Evolutionary conservation across 306 rosid genomes (phyloP).

Genomic region (Gillenia trifoliata): DNA sequence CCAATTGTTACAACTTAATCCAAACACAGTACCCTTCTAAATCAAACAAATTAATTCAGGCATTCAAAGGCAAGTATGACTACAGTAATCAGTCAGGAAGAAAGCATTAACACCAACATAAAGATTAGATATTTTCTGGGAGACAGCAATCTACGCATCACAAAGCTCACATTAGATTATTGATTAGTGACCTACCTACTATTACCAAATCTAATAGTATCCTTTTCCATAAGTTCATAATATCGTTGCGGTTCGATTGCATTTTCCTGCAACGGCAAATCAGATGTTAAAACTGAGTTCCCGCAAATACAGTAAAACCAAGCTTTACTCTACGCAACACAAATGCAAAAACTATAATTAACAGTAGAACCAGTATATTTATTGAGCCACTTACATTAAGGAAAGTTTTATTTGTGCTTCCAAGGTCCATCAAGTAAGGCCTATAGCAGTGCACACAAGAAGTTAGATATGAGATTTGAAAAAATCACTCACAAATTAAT

Average conservation of each 20-base stretch:
- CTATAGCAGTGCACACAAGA: slow-evolving; percentile 31
- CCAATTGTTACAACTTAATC: not conserved
- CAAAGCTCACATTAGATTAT: slow-evolving; percentile 8
- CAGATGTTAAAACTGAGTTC: slow-evolving; percentile 8
- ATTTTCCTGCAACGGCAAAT: slow-evolving; percentile 57
- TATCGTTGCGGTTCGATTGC: slow-evolving; percentile 93
- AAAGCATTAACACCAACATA: not conserved
- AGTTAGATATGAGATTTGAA: slow-evolving; percentile 24
- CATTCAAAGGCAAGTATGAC: not conserved
- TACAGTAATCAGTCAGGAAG: not conserved
- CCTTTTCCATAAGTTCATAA: slow-evolving; percentile 85
- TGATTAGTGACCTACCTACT: slow-evolving; percentile 61
- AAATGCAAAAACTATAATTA: slow-evolving; percentile 2
- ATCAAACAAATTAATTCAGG: not conserved
- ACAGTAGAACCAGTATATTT: not conserved
- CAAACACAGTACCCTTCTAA: not conserved
- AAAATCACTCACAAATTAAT: not conserved
- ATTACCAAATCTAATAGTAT: slow-evolving; percentile 89
- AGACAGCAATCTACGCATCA: not conserved
- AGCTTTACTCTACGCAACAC: slow-evolving; percentile 7
- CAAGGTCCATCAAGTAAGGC: slow-evolving; percentile 97
- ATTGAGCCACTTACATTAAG: slow-evolving; percentile 61
- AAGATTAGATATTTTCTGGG: not conserved
- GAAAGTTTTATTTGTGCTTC: slow-evolving; percentile 96
- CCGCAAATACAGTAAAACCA: slow-evolving; percentile 7